Base-by-base conservation (phyloP, 2,329 filamentous ascomycete genomes). In the Sclerotinia nivalis region DNA sequence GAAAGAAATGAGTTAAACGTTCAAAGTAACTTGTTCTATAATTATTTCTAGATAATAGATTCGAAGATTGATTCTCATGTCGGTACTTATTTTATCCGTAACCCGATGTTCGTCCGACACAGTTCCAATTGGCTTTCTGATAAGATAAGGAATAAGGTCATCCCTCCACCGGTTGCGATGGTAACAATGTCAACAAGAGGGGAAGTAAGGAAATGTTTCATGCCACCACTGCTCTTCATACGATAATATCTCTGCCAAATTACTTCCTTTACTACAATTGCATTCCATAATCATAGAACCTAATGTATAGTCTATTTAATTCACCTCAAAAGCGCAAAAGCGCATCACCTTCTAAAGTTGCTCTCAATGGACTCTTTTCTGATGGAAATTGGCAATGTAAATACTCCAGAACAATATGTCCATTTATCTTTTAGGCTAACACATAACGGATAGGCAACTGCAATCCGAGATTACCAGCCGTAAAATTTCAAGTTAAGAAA, bases 401-500 rank as follows among this genome's bases (percentile, higher is more conserved):
- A 54, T 65, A 34, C 43, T 13, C 15, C 28, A 4, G 10, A 5
- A 28, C 25, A 15, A 47, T n/a, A 40, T 31, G 7, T 20, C 4
- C 3, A 28, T 45, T 15, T 40, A 47, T 45, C 12, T 25, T 25
- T 25, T 37, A 31, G 31, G 28, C 15, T 47, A 31, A 47, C 18
- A 40, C 18, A 58, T 49, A 49, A 18, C 4, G 20, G 13, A 20
- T 37, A 72, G 71, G 71, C 13, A 72, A 72, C 37, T 72, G 71
- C 37, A 47, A 66, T 49, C 71, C 71, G 10, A 55, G 71, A 56
- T 49, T 71, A 25, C 69, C 71, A 12, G 71, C 71, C 2, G 56
- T 61, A 56, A 60, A 49, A 9, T 68, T 72, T 50, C 80, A 82
- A 62, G 83, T 84, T 4, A 85, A 82, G 72, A 86, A 84, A 73